These are phyloP conservation scores for Pichia nakasei DNA, from an alignment of 805 yeast genomes.

Conservation along the genomic window DNA sequence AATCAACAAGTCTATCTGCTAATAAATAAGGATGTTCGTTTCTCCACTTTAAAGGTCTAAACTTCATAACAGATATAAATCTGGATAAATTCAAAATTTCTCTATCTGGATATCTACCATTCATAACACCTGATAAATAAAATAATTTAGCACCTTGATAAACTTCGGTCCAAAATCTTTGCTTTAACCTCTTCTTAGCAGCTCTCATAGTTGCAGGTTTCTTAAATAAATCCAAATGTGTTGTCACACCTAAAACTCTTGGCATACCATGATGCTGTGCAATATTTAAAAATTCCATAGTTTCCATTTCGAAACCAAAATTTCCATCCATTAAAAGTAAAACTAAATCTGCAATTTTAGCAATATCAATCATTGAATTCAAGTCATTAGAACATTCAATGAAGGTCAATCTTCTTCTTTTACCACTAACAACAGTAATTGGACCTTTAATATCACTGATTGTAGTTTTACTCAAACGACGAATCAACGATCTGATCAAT, in stretches of 20 bases:
- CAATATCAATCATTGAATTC: constrained; percentile 93
- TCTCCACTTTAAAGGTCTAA: constrained; percentile 98
- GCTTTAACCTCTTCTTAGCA: constrained; percentile 83
- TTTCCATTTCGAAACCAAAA: constrained; percentile 98
- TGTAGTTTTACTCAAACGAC: constrained; percentile 81
- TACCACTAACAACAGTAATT: constrained; percentile 92
- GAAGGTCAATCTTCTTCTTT: constrained; percentile 84
- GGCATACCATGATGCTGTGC: constrained; percentile 99
- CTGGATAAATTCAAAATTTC: constrained; percentile 87
- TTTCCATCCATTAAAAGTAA: constrained; percentile 89
- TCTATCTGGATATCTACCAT: constrained; percentile 96
- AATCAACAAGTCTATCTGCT: constrained; percentile 82
- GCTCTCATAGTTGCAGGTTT: constrained; percentile 83
- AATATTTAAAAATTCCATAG: constrained; percentile 94
- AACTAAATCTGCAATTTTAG: constrained; percentile 91
- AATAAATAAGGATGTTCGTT: constrained; percentile 94
- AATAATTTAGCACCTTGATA: constrained; percentile 96
- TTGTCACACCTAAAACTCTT: constrained; percentile 86
- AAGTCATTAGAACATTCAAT: constrained; percentile 89
- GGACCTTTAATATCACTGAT: constrained; percentile 89
- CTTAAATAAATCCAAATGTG: constrained; percentile 91
- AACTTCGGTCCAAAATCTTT: constrained; percentile 98
- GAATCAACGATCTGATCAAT: constrained; percentile 76
- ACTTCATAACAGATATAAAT: constrained; percentile 94
- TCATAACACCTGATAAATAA: constrained; percentile 88